Evolutionary conservation across 129 eudicot species (phyloP), one percentile per base, ranked within the genome.

Genomic region (Arctium lappa): DNA sequence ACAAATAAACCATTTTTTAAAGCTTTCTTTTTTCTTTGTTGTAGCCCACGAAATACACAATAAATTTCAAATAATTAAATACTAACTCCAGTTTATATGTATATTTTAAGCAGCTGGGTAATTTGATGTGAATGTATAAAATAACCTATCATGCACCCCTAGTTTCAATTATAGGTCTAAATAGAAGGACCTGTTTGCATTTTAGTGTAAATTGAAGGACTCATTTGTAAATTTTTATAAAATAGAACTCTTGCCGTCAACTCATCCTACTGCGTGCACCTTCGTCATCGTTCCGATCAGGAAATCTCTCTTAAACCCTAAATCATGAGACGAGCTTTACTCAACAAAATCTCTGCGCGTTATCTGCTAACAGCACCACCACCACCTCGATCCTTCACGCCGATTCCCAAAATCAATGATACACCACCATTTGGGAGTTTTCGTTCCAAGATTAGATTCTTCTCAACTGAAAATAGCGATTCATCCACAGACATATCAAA

Each of bases 301-400:
- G 40, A 71, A 70, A 79, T 72, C 83, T 76, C 73, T 15, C 78
- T 74, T 30, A 86, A 87, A 80, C 87, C 87, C 82, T 69, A 87
- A 83, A 87, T 77, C 82, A 87, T 87, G 89, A 87, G 86, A 87
- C 82, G 89, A 80, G 85, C 82, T 69, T 85, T 87, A 11, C 74
- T 87, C 65, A 72, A 69, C 81, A 87, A 83, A 69, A 16, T 80
- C 65, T 72, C 80, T n/a, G 12, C 76, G 46, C 81, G 71, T 60
- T 13, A 80, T 69, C 85, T 87, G 63, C 62, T 83, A 48, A 78
- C 15, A 11, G 53, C 63, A 37, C 38, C 40, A 37, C 74, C 75
- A 0, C 73, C 56, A 31, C 40, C 86, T 77, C 69, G 30, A 68
- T 80, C 79, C 7, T 40, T 27, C 0, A 3, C 40, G 2, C 66